Evolutionary conservation across 2,329 filamentous ascomycete genomes (phyloP), one percentile per base, ranked within the genome.

Genomic region (Emergomyces orientalis): DNA sequence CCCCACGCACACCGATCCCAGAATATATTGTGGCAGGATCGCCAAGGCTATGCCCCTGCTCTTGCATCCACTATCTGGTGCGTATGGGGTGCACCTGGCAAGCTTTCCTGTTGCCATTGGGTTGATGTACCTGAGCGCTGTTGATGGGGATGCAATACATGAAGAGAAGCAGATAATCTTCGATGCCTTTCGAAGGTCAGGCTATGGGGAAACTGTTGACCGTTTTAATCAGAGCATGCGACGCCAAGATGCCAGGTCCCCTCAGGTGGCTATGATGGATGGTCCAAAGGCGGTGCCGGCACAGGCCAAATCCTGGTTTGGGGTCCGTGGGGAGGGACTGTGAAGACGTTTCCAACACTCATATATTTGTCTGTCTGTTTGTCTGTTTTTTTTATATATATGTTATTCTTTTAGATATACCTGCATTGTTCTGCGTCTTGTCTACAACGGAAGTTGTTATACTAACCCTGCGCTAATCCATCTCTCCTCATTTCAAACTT

Each of bases 81-180:
- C 49, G n/a, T 62, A 62, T 25, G 60, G 60, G 17, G 60, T 62
- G 25, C 60, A 62, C 34, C 52, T 62, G n/a, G 39, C 60, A 47
- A 62, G 51, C 41, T 62, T 62, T 49, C 60, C 60, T 34, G 60
- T 62, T 43, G n/a, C 60, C 37, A 41, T 52, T 57, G 52, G 52
- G 17, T 7, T 62, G 27, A 57, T 62, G 39, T 62, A 62, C 39
- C 39, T 62, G 25, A 62, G 56, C 39, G 60, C 60, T 17, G 39
- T 47, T 3, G 60, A 58, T 47, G 52, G 60, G n/a, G 52, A 62
- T 45, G 51, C 7, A 47, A 34, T 57, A 7, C 49, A 37, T 22
- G 37, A 58, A 51, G 60, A 62, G 52, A 62, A 62, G 52, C 30
- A 27, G 11, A 62, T 51, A 54, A 62, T 62, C 27, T 57, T 62